Evolutionary conservation across 2,329 filamentous ascomycete genomes (phyloP).

Genomic region (Microsporum ferrugineum): DNA sequence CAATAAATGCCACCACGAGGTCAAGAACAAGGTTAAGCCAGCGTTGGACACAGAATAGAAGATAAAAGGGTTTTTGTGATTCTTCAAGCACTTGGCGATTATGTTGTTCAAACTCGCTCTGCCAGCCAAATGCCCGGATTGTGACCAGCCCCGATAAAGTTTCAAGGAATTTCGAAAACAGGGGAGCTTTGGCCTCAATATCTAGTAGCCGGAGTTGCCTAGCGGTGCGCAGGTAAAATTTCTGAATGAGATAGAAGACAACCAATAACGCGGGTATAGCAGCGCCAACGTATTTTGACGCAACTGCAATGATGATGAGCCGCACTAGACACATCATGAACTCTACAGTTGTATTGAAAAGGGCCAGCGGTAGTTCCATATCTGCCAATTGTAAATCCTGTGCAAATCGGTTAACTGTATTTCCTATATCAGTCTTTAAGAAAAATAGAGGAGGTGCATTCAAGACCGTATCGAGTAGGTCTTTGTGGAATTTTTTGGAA

Average conservation of each 20-base stretch:
- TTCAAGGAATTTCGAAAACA: conserved; percentile 30
- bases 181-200: conserved; percentile 33
- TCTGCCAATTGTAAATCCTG: conserved; percentile 3
- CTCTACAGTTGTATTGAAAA: conserved; percentile 6
- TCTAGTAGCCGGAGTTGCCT: conserved; percentile 35
- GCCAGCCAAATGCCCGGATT: conserved; percentile 10
- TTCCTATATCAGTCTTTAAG: conserved; percentile 34
- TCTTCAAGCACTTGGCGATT: conserved; percentile 23
- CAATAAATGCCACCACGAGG: conserved; percentile 24
- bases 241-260: background rate
- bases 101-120: conserved; percentile 11
- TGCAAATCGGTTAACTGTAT: conserved; percentile 15
- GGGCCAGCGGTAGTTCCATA: background rate
- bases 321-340: background rate
- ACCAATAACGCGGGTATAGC: background rate
- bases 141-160: conserved; percentile 18
- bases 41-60: conserved; percentile 24
- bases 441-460: conserved; percentile 35
- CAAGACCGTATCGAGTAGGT: conserved; percentile 15
- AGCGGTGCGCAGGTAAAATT: conserved; percentile 36
- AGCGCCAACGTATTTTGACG: background rate
- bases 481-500: conserved; percentile 13
- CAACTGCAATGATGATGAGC: background rate
- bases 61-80: conserved; percentile 28
- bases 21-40: conserved; percentile 33